Conservation (phyloP, 805 yeast species). For the Trichomonascus vanleenenianus region DNA sequence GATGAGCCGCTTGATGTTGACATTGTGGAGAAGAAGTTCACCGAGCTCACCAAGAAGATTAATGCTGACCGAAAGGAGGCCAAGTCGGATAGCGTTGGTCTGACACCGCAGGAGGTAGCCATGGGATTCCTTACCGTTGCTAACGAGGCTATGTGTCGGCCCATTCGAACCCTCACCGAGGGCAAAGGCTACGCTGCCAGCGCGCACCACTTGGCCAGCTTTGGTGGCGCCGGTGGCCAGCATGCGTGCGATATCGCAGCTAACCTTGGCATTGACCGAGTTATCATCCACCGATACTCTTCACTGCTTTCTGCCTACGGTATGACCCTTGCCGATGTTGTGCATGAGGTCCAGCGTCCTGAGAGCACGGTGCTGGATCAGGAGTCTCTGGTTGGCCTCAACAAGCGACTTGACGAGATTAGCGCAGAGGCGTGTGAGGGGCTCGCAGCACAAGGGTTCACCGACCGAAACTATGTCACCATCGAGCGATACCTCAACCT, state of each 20-base stretch:
- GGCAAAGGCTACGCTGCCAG: constrained; percentile 67
- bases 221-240: constrained; percentile 95
- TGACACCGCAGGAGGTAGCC: constrained; percentile 64
- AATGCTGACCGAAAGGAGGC: constrained; percentile 37
- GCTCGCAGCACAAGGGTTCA: constrained; percentile 48
- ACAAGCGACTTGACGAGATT: constrained; percentile 40
- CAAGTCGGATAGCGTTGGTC: constrained; percentile 24
- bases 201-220: constrained; percentile 66
- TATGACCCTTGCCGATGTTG: constrained; percentile 79
- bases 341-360: constrained; percentile 72
- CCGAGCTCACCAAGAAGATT: constrained; percentile 45
- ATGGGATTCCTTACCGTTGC: constrained; percentile 78
- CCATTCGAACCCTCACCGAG: constrained; percentile 77
- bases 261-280: constrained; percentile 57
- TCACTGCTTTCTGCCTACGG: constrained; percentile 85
- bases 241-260: constrained; percentile 75
- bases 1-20: constrained; percentile 58
- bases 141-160: constrained; percentile 84
- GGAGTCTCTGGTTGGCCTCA: constrained; percentile 29
- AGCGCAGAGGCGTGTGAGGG: constrained; percentile 35
- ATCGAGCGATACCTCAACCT: constrained; percentile 65
- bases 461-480: constrained; percentile 32
- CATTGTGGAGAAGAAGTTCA: constrained; percentile 43
- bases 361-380: constrained; percentile 39
- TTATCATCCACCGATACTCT: constrained; percentile 72